Conservation (phyloP, 2,329 filamentous ascomycete species). For the Botrytis deweyae region DNA sequence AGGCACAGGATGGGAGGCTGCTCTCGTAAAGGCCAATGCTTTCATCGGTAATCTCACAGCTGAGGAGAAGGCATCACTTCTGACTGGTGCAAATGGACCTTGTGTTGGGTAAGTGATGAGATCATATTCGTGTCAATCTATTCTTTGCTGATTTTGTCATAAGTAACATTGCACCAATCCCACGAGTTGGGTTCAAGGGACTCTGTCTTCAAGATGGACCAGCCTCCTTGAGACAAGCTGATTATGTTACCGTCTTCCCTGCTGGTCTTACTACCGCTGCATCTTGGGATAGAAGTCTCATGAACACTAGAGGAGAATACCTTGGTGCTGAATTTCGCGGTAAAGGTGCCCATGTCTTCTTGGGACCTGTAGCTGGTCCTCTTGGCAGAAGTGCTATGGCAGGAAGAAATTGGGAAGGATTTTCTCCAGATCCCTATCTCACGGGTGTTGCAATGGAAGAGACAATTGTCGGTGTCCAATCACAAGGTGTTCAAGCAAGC, state of each 20-base stretch:
- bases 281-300: constrained; percentile 65
- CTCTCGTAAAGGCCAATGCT: constrained; percentile 65
- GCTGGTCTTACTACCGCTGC: constrained; percentile 66
- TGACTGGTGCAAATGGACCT: constrained; percentile 27
- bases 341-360: constrained; percentile 74
- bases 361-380: constrained; percentile 51
- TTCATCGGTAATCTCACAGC: constrained; percentile 72
- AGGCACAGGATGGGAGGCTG: constrained; percentile 55
- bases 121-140: neutral
- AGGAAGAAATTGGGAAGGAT: constrained; percentile 45
- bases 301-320: constrained; percentile 48
- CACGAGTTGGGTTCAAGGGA: constrained; percentile 32
- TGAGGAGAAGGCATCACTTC: constrained; percentile 63
- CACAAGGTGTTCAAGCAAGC: constrained; percentile 40
- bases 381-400: constrained; percentile 49
- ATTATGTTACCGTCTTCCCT: constrained; percentile 69
- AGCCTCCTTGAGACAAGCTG: constrained; percentile 66
- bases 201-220: constrained; percentile 46
- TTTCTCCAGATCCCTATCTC: constrained; percentile 40
- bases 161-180: constrained; percentile 32
- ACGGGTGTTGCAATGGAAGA: constrained; percentile 38
- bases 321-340: constrained; percentile 62
- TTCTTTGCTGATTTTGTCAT: constrained; percentile 5
- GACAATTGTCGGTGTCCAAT: constrained; percentile 41
- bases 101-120: constrained; percentile 24